Evolutionary conservation across 148 eudicot genomes (phyloP).

Genomic region (Heliamphora exappendiculata): DNA sequence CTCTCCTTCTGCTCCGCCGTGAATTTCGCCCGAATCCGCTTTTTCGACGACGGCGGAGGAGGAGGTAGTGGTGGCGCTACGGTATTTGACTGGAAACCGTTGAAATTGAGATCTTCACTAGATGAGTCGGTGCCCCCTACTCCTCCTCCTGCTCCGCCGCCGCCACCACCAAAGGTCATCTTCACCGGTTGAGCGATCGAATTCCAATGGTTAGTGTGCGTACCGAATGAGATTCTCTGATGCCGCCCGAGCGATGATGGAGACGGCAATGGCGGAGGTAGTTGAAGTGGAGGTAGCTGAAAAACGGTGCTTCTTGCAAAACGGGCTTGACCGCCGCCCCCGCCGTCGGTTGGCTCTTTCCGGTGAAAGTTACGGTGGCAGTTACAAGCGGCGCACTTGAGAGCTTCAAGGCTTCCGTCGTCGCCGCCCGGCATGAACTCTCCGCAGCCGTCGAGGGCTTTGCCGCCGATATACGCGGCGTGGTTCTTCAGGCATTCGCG

Average conservation of each 20-base stretch:
- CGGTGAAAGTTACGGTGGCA: slow-evolving; percentile 58
- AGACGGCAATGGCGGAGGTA: slow-evolving; percentile 35
- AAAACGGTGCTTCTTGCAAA: background rate
- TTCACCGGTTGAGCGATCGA: slow-evolving; percentile 25
- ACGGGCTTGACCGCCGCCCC: background rate
- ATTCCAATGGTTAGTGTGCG: slow-evolving; percentile 19
- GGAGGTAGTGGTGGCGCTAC: slow-evolving; percentile 2
- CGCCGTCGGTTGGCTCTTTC: slow-evolving; percentile 11
- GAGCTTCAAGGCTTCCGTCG: slow-evolving; percentile 31
- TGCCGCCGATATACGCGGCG: slow-evolving; percentile 47
- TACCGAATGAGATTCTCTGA: background rate
- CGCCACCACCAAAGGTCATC: slow-evolving; percentile 22
- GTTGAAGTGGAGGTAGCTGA: slow-evolving; percentile 31
- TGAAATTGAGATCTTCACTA: slow-evolving; percentile 41
- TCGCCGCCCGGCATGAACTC: slow-evolving; percentile 47
- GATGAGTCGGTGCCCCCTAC: slow-evolving; percentile 39
- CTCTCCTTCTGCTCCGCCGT: slow-evolving; percentile 32
- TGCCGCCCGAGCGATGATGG: slow-evolving; percentile 15
- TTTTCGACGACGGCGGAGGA: slow-evolving; percentile 26
- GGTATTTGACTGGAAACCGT: background rate
- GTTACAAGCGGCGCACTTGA: slow-evolving; percentile 42
- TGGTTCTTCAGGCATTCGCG: slow-evolving; percentile 49
- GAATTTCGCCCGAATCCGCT: slow-evolving; percentile 25
- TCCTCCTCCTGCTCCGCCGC: slow-evolving; percentile 8
- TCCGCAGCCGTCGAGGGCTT: slow-evolving; percentile 45